phyloP scores from a whole-genome alignment of 2,329 filamentous ascomycete genomes.

The Botrytis galanthina region DNA sequence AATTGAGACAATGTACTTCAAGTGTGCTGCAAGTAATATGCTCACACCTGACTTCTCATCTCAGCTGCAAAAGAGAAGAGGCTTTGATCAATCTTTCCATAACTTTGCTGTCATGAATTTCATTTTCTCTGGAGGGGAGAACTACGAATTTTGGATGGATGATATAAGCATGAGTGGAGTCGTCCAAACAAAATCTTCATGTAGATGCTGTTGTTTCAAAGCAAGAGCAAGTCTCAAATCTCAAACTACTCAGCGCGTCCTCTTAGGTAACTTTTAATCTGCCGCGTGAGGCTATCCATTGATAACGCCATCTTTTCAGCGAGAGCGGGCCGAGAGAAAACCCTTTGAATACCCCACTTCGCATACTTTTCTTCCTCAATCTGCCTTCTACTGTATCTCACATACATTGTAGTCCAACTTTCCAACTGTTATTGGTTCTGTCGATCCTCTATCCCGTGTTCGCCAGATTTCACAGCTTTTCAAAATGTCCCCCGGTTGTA shows the following conservation, averaged over 20 bases:
- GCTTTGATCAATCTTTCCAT: background rate
- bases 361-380: background rate
- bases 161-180: background rate
- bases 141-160: too few relatives aligned
- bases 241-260: background rate
- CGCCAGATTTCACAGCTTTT: background rate
- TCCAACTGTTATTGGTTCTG: background rate
- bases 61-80: background rate
- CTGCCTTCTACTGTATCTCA: background rate
- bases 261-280: background rate
- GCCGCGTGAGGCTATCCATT: background rate
- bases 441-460: background rate
- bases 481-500: constrained; percentile 6
- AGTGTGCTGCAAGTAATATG: background rate
- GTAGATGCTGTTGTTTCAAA: background rate
- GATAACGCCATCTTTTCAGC: background rate
- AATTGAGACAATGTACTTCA: background rate
- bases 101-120: background rate
- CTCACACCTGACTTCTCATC: background rate
- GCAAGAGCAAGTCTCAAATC: background rate
- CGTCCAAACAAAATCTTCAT: background rate
- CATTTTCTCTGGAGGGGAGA: background rate
- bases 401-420: background rate
- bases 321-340: constrained; percentile 12
- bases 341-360: constrained; percentile 12